A percentile compares a stretch with the other conserved stretches of the same genome.
Conservation (phyloP, 169 alveolate genomes). For the Theileria luwenshuni region DNA sequence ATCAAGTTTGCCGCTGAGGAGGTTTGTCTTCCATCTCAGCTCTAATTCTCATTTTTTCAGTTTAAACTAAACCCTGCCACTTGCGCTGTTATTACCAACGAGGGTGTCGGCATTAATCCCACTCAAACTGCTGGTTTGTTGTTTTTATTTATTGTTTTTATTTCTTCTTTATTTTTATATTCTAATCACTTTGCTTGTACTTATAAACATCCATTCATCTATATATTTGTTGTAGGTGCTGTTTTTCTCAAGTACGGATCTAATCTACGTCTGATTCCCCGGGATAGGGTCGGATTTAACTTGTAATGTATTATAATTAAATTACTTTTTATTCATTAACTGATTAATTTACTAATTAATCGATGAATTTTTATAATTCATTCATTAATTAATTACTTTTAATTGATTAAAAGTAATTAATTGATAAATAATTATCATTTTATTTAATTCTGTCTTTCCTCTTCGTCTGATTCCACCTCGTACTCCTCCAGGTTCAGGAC, state of each 20-base stretch:
- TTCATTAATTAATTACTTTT: too few species aligned
- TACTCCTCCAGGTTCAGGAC: slow-evolving; percentile 73
- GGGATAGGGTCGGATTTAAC: slow-evolving; percentile 87
- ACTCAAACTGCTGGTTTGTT: slow-evolving; percentile 84
- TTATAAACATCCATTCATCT: neutral
- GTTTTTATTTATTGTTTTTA: neutral
- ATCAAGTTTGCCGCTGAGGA: slow-evolving; percentile 87
- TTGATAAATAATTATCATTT: too few species aligned
- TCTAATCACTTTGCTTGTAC: neutral
- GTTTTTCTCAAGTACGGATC: slow-evolving; percentile 89
- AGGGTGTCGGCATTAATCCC: slow-evolving; percentile 90
- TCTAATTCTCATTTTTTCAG: slow-evolving; percentile 15
- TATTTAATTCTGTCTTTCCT: too few species aligned
- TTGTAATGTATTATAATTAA: slow-evolving; percentile 1
- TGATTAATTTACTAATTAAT: too few species aligned
- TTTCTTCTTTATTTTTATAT: neutral
- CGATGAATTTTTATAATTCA: too few species aligned
- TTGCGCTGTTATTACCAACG: slow-evolving; percentile 86
- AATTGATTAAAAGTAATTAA: too few species aligned
- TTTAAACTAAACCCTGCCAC: slow-evolving; percentile 88
- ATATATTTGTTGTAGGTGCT: slow-evolving; percentile 40
- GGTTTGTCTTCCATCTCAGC: slow-evolving; percentile 20
- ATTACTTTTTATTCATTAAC: neutral
- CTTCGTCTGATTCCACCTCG: too few species aligned
- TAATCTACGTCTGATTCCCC: slow-evolving; percentile 87